These are phyloP conservation scores for Cordyceps farinosa DNA, from an alignment of 2,329 filamentous ascomycete species.

Conservation along the genomic window DNA sequence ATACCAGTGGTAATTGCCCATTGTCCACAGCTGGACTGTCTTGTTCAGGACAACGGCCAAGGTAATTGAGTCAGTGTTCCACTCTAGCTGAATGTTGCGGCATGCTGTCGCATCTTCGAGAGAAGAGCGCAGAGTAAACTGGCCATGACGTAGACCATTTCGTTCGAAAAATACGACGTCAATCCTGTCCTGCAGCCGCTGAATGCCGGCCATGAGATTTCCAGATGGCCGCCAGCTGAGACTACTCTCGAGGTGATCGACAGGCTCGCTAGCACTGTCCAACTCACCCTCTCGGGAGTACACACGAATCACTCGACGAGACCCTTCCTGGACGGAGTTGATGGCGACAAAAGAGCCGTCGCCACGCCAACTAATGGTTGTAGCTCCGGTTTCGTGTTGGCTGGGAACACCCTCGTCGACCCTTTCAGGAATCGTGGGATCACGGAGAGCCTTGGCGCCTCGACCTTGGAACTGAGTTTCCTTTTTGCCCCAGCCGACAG, in stretches of 20 bases:
- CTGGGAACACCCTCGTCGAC: slow-evolving; percentile 81
- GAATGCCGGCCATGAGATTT: slow-evolving; percentile 84
- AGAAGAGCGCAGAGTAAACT: slow-evolving; percentile 74
- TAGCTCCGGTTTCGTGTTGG: slow-evolving; percentile 64
- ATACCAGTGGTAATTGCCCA: slow-evolving; percentile 97
- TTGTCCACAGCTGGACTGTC: slow-evolving; percentile 90
- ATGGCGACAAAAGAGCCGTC: slow-evolving; percentile 89
- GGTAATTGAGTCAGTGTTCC: slow-evolving; percentile 91
- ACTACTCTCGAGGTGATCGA: slow-evolving; percentile 82
- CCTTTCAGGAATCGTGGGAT: slow-evolving; percentile 91
- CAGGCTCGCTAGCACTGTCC: slow-evolving; percentile 91
- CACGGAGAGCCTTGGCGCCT: slow-evolving; percentile 77
- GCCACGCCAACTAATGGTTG: slow-evolving; percentile 85
- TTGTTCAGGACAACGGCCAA: slow-evolving; percentile 75
- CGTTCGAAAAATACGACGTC: slow-evolving; percentile 94
- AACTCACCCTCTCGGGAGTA: slow-evolving; percentile 87
- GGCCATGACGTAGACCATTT: slow-evolving; percentile 93
- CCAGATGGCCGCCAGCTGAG: slow-evolving; percentile 90
- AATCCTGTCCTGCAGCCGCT: slow-evolving; percentile 63
- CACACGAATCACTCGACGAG: slow-evolving; percentile 78
- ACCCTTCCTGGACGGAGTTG: slow-evolving; percentile 67
- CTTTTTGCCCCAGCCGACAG: slow-evolving; percentile 96
- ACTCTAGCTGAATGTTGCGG: slow-evolving; percentile 64
- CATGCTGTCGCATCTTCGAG: slow-evolving; percentile 54
- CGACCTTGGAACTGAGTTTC: slow-evolving; percentile 97